Conservation (phyloP, 2,329 filamentous ascomycete genomes). For the Clarireedia hainanense region DNA sequence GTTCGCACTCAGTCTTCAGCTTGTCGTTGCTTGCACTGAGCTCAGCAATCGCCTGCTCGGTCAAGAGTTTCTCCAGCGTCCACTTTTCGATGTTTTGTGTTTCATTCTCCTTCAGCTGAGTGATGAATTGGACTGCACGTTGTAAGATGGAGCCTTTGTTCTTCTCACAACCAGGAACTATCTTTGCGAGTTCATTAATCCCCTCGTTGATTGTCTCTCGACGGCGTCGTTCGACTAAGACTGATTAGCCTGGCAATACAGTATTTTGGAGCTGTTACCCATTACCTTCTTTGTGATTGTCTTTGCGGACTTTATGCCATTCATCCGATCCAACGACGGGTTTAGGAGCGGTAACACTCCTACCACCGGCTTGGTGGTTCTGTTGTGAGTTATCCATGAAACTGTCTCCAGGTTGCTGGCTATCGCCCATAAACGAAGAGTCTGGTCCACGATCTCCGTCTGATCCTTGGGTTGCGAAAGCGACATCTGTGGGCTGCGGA, state of each 20-base stretch:
- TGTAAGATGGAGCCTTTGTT: slow-evolving; percentile 97
- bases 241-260: slow-evolving; percentile 23
- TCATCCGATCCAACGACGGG: slow-evolving; percentile 92
- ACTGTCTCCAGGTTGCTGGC: slow-evolving; percentile 23
- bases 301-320: slow-evolving; percentile 95
- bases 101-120: slow-evolving; percentile 89
- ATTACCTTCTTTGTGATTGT: slow-evolving; percentile 97
- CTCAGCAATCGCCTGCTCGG: slow-evolving; percentile 82
- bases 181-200: slow-evolving; percentile 95
- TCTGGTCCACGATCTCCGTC: slow-evolving; percentile 32
- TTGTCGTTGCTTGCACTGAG: slow-evolving; percentile 82
- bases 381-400: slow-evolving; percentile 36
- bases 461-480: slow-evolving; percentile 38
- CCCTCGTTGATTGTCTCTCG: slow-evolving; percentile 98
- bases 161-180: slow-evolving; percentile 96
- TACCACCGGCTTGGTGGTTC: slow-evolving; percentile 11
- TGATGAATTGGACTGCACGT: slow-evolving; percentile 89
- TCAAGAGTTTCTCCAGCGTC: slow-evolving; percentile 84
- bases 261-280: slow-evolving; percentile 9
- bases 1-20: slow-evolving; percentile 71
- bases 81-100: slow-evolving; percentile 90
- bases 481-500: slow-evolving; percentile 45
- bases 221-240: slow-evolving; percentile 81
- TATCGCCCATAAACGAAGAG: slow-evolving; percentile 34
- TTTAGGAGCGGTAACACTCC: slow-evolving; percentile 43